These are phyloP conservation scores for Leishmania tropica DNA, from an alignment of 208 protist genomes.

Conservation along the genomic window DNA sequence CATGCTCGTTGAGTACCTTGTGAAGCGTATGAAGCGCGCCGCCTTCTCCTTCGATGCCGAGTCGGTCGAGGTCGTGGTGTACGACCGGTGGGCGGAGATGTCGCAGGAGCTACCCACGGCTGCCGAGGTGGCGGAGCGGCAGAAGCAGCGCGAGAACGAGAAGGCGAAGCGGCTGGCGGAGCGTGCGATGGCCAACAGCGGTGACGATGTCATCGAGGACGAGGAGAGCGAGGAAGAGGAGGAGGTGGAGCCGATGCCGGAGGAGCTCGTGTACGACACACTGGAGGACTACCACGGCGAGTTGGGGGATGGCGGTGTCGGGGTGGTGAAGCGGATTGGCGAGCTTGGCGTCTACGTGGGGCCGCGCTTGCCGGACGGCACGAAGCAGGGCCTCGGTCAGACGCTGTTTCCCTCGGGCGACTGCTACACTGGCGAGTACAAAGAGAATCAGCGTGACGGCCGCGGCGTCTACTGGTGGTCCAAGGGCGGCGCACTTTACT, in stretches of 20 bases:
- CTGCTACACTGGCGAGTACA: conserved; percentile 86
- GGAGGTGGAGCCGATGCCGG: conserved; percentile 73
- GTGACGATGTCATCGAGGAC: conserved; percentile 28
- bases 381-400: conserved; percentile 89
- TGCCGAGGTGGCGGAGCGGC: conserved; percentile 73
- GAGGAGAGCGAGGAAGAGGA: conserved; percentile 82
- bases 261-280: conserved; percentile 84
- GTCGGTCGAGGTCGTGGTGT: conserved; percentile 73
- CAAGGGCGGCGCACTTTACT: conserved; percentile 60
- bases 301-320: conserved; percentile 70
- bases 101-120: conserved; percentile 70
- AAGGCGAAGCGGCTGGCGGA: conserved; percentile 62
- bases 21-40: conserved; percentile 72
- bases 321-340: conserved; percentile 85
- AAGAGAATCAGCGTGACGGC: conserved; percentile 79
- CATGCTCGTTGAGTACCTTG: conserved; percentile 85
- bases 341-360: conserved; percentile 91
- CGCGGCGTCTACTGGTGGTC: conserved; percentile 84
- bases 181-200: conserved; percentile 29
- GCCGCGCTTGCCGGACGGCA: conserved; percentile 63
- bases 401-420: conserved; percentile 87
- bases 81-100: conserved; percentile 88
- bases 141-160: conserved; percentile 68
- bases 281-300: conserved; percentile 88
- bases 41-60: conserved; percentile 86